These are phyloP conservation scores for Fusarium ramigenum DNA, from an alignment of 2,329 filamentous ascomycete genomes.

Conservation along the genomic window DNA sequence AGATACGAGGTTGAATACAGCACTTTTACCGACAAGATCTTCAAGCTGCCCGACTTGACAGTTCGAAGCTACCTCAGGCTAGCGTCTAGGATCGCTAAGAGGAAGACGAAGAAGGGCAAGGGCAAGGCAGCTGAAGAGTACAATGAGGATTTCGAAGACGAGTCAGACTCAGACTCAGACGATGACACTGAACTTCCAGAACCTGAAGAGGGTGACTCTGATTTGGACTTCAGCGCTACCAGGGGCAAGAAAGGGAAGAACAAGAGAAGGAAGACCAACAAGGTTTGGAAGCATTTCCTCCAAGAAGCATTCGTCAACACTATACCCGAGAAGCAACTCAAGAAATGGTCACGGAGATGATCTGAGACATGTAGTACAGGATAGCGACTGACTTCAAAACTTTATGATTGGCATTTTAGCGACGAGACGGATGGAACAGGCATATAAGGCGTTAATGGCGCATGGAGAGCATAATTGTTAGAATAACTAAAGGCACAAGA, in stretches of 20 bases:
- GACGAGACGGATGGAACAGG: constrained; percentile 16
- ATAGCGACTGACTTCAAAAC: neutral
- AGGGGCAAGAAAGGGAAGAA: constrained; percentile 51
- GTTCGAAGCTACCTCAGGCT: constrained; percentile 82
- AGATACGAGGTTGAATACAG: constrained; percentile 85
- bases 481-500: constrained; percentile 4
- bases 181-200: constrained; percentile 22
- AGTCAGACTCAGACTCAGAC: constrained; percentile 36
- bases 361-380: neutral
- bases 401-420: constrained; percentile 31
- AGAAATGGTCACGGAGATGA: constrained; percentile 51
- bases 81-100: constrained; percentile 76
- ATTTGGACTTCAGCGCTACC: constrained; percentile 11
- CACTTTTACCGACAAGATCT: constrained; percentile 79
- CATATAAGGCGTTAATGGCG: constrained; percentile 32
- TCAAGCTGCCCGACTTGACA: constrained; percentile 83
- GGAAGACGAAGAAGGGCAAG: constrained; percentile 36
- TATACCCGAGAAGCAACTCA: constrained; percentile 71
- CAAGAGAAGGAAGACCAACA: constrained; percentile 64
- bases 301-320: constrained; percentile 82
- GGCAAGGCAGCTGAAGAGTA: constrained; percentile 32
- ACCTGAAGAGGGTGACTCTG: constrained; percentile 35
- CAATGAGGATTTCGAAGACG: constrained; percentile 40
- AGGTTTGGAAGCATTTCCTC: constrained; percentile 82
- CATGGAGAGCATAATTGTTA: neutral